These are phyloP conservation scores for Ceratobasidium sp. DNA, from an alignment of 1,284 basidiomycete genomes.

Conservation along the genomic window DNA sequence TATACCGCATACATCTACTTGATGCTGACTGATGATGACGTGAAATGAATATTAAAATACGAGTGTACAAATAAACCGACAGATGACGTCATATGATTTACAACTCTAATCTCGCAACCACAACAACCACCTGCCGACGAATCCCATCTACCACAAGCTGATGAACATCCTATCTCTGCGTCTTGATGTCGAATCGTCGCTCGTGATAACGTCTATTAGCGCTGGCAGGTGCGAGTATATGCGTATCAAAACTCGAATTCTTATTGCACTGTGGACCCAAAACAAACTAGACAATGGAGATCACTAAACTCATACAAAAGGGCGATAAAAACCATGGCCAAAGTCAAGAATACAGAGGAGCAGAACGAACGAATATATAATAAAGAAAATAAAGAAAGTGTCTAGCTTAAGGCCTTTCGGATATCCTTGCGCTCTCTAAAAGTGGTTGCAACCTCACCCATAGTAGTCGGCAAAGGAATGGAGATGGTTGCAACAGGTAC, in stretches of 20 bases:
- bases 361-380: conserved; percentile 6
- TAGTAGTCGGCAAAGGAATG: conserved; percentile 35
- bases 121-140: too few species aligned
- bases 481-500: conserved; percentile 29
- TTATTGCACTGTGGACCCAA: background rate
- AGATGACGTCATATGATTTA: background rate
- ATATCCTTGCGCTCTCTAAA: conserved; percentile 43
- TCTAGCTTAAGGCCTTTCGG: conserved; percentile 35
- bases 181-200: too few species aligned
- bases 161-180: too few species aligned
- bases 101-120: too few species aligned
- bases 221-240: background rate
- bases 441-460: conserved; percentile 29
- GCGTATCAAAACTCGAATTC: background rate
- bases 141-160: too few species aligned
- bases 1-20: too few species aligned
- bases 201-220: background rate
- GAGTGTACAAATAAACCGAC: background rate
- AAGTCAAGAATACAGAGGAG: background rate
- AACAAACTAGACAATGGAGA: background rate
- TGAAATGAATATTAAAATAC: too few species aligned
- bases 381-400: conserved; percentile 3
- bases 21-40: too few species aligned
- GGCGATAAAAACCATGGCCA: background rate
- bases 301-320: conserved; percentile 4